phyloP scores from a whole-genome alignment of 1,139 yeast genomes.

The Candida tetrigidarum region DNA sequence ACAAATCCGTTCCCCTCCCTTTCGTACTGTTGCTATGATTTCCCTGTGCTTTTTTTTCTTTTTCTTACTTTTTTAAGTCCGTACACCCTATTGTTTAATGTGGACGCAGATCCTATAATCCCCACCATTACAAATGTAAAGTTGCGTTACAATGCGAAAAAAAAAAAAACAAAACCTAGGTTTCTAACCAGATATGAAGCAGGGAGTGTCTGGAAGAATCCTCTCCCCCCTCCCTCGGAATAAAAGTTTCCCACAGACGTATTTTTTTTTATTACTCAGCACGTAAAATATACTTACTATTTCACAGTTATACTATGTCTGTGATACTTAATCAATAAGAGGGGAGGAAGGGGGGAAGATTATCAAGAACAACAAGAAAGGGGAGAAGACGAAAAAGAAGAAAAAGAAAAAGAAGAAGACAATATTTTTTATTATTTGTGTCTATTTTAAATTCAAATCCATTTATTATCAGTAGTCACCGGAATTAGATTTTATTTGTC shows the following conservation, averaged over 20 bases:
- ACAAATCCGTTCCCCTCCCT: conserved; percentile 7
- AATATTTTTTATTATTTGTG: not conserved
- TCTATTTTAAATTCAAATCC: not conserved
- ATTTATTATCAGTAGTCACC: not conserved
- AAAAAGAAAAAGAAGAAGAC: not conserved
- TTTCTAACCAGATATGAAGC: no score
- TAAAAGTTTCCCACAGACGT: no score
- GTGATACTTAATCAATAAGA: no score
- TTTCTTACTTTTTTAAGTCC: no score
- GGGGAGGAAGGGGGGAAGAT: no score
- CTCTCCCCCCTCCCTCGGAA: no score
- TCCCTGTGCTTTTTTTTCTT: conserved; percentile 6
- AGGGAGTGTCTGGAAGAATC: no score
- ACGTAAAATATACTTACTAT: no score
- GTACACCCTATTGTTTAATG: no score
- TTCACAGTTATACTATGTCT: no score
- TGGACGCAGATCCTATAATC: not conserved
- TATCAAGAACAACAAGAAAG: not conserved
- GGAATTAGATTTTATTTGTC: not conserved
- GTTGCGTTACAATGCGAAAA: not conserved
- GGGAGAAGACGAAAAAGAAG: not conserved
- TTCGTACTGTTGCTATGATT: not conserved
- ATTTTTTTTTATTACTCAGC: no score
- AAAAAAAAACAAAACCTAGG: no score
- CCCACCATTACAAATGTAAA: conserved; percentile 1